Evolutionary conservation across 2,329 filamentous ascomycete species (phyloP).

Genomic region (Fusarium succisae): DNA sequence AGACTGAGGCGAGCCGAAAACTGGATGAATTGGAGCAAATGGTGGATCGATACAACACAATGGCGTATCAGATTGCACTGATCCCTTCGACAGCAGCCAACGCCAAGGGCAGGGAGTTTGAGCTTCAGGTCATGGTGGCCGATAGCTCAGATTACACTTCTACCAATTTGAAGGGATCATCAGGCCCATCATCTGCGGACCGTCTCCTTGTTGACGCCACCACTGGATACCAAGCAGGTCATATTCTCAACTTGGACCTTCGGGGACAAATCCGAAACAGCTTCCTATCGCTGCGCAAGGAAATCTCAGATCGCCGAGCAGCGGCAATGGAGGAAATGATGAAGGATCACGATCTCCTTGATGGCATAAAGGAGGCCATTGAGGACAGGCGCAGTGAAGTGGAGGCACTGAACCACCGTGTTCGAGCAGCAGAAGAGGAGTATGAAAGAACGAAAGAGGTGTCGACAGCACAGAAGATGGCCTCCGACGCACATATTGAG

Average conservation of each 20-base stretch:
- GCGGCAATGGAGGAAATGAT: slow-evolving; percentile 88
- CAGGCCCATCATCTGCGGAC: slow-evolving; percentile 63
- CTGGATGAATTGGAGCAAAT: slow-evolving; percentile 92
- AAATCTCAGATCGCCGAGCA: slow-evolving; percentile 89
- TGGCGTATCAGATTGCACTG: slow-evolving; percentile 92
- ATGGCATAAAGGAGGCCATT: slow-evolving; percentile 95
- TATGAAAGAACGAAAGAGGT: slow-evolving; percentile 92
- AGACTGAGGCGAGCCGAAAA: slow-evolving; percentile 84
- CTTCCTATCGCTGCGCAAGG: slow-evolving; percentile 82
- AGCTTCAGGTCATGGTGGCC: slow-evolving; percentile 84
- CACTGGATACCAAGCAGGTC: slow-evolving; percentile 88
- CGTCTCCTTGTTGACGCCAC: slow-evolving; percentile 82
- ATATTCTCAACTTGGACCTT: slow-evolving; percentile 89
- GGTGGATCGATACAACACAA: slow-evolving; percentile 90
- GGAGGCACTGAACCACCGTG: slow-evolving; percentile 87
- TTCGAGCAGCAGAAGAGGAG: slow-evolving; percentile 88
- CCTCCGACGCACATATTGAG: slow-evolving; percentile 92
- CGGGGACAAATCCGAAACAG: slow-evolving; percentile 82
- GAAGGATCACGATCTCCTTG: slow-evolving; percentile 91
- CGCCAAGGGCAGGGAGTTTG: slow-evolving; percentile 85
- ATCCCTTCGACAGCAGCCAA: slow-evolving; percentile 87
- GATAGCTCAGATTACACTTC: slow-evolving; percentile 80
- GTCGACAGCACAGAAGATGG: slow-evolving; percentile 86
- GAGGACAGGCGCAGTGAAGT: slow-evolving; percentile 95
- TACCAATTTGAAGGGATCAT: slow-evolving; percentile 62